Percentiles rank a stretch among this genome's conserved stretches.
Evolutionary conservation across 352 stramenopile species (phyloP).

Genomic region (Phytophthora pini): DNA sequence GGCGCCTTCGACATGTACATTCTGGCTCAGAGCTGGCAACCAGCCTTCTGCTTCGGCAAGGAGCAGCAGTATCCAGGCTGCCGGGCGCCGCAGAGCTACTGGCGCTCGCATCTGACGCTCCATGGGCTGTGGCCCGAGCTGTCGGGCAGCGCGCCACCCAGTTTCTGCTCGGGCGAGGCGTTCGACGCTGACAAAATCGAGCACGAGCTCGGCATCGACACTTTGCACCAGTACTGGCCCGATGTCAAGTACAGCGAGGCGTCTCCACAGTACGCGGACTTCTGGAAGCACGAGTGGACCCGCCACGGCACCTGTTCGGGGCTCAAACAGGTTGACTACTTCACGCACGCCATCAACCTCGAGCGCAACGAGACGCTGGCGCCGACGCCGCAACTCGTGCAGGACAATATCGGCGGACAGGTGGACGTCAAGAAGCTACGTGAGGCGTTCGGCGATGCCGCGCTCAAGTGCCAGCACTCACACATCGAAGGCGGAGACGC

Average conservation of each 20-base stretch:
- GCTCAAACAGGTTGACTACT: constrained; percentile 87
- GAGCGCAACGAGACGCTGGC: constrained; percentile 73
- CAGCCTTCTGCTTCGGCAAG: constrained; percentile 82
- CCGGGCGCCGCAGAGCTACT: constrained; percentile 64
- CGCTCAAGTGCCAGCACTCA: constrained; percentile 40
- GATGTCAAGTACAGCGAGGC: constrained; percentile 78
- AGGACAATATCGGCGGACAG: constrained; percentile 59
- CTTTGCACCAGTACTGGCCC: constrained; percentile 85
- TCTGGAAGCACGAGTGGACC: constrained; percentile 95
- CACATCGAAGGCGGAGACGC: not conserved
- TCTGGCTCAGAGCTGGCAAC: constrained; percentile 91
- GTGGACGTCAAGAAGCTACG: constrained; percentile 59
- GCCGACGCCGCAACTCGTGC: constrained; percentile 65
- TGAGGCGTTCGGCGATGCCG: constrained; percentile 44
- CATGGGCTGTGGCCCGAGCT: constrained; percentile 91
- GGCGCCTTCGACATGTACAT: constrained; percentile 88
- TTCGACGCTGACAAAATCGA: constrained; percentile 77
- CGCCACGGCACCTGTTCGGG: constrained; percentile 94
- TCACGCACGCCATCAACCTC: constrained; percentile 80
- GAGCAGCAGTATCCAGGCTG: constrained; percentile 73
- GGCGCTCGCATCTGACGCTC: constrained; percentile 88
- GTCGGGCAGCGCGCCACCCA: constrained; percentile 66
- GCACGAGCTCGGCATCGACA: constrained; percentile 68
- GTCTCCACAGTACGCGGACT: constrained; percentile 73
- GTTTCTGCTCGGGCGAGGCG: constrained; percentile 72